phyloP scores from a whole-genome alignment of 345 rosid species.

The Arabis alpina region DNA sequence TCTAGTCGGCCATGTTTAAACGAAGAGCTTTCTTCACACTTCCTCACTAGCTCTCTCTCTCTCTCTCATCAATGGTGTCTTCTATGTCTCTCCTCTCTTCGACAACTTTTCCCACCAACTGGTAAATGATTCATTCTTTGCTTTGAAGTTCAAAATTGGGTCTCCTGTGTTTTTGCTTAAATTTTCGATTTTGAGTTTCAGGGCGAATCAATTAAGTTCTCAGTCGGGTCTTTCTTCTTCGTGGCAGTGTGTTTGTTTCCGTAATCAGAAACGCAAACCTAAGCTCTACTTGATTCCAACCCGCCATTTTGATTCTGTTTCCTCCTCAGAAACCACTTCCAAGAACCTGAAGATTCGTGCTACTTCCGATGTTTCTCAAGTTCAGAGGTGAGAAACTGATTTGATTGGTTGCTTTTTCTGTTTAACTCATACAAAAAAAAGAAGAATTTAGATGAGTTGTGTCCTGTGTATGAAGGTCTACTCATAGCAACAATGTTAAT shows the following conservation, averaged over 20 bases:
- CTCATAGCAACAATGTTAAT: constrained; percentile 41
- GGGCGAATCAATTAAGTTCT: constrained; percentile 41
- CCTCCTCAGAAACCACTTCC: constrained; percentile 43
- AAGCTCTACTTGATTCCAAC: constrained; percentile 47
- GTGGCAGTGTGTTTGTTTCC: constrained; percentile 41
- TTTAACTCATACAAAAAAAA: not conserved
- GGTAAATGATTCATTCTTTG: constrained; percentile 41
- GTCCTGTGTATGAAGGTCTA: constrained; percentile 47
- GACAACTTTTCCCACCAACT: constrained; percentile 35
- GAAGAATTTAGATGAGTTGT: constrained; percentile 14
- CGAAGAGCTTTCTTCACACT: constrained; percentile 29
- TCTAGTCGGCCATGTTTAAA: constrained; percentile 14
- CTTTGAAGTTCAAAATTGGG: not conserved
- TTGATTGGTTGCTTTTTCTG: not conserved
- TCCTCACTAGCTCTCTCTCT: constrained; percentile 9
- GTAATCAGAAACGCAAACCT: constrained; percentile 40
- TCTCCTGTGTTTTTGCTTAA: constrained; percentile 9
- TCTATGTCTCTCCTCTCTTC: constrained; percentile 41
- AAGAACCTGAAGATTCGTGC: constrained; percentile 31
- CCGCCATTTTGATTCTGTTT: constrained; percentile 39
- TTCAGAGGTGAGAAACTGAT: constrained; percentile 48
- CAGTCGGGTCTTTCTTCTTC: constrained; percentile 25
- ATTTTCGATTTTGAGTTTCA: constrained; percentile 38
- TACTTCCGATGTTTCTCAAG: constrained; percentile 48
- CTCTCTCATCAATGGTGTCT: constrained; percentile 44